Conservation (phyloP, 2,329 filamentous ascomycete species). For the Cercospora zeina region DNA sequence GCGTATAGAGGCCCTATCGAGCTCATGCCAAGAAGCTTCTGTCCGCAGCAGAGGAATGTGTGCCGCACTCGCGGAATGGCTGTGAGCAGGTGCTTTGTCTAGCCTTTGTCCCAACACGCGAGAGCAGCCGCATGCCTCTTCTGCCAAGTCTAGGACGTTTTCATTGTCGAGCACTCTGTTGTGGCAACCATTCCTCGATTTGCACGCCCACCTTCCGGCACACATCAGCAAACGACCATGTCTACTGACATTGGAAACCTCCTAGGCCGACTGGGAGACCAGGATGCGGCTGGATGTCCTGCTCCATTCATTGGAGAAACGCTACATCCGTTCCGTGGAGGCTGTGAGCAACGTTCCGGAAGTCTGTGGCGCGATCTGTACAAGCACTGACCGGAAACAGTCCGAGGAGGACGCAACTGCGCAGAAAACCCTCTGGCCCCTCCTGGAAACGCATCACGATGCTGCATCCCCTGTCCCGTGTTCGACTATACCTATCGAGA, state of each 20-base stretch:
- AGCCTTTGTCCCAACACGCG: neutral
- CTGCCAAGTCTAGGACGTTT: neutral
- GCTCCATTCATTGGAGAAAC: conserved; percentile 34
- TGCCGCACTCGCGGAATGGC: neutral
- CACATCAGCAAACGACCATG: neutral
- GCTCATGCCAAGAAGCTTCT: neutral
- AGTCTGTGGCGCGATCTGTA: neutral
- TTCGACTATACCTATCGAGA: conserved; percentile 68
- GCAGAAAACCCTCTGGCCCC: conserved; percentile 32
- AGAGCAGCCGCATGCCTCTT: neutral
- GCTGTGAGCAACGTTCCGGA: conserved; percentile 29
- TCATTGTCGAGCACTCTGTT: neutral
- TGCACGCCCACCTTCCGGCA: neutral
- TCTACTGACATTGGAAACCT: conserved; percentile 8
- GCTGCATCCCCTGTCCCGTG: conserved; percentile 83
- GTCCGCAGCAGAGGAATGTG: neutral
- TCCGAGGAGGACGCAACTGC: conserved; percentile 31
- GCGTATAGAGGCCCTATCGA: neutral
- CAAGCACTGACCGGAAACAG: conserved; percentile 18
- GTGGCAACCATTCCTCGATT: neutral
- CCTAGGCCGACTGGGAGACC: conserved; percentile 19
- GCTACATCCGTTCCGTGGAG: conserved; percentile 29
- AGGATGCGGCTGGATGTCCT: conserved; percentile 34
- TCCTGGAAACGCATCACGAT: conserved; percentile 44
- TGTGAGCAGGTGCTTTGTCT: neutral